phyloP scores from a whole-genome alignment of 805 yeast genomes.

The Pichia pseudocactophila region DNA sequence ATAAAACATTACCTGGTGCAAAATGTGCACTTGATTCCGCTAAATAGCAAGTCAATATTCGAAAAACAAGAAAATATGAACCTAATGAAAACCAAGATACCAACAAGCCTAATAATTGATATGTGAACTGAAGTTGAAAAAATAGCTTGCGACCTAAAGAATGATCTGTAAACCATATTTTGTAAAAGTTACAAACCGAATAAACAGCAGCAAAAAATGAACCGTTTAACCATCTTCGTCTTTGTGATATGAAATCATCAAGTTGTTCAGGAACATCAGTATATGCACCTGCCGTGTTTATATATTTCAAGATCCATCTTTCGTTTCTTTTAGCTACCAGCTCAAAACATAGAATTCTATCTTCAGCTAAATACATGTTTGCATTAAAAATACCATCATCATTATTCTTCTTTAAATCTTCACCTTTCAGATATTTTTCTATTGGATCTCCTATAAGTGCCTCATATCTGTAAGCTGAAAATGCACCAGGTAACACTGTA shows the following conservation, averaged over 20 bases:
- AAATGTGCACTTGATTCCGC: constrained; percentile 55
- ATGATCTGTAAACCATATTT: constrained; percentile 76
- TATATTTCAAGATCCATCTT: constrained; percentile 76
- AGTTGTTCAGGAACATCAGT: constrained; percentile 92
- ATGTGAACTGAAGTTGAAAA: constrained; percentile 69
- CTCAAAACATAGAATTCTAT: constrained; percentile 90
- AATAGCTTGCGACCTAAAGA: constrained; percentile 55
- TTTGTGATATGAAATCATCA: constrained; percentile 80
- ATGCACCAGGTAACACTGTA: constrained; percentile 93
- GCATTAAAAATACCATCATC: constrained; percentile 82
- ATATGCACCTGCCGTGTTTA: constrained; percentile 80
- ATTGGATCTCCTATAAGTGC: constrained; percentile 83
- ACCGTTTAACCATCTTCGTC: constrained; percentile 96
- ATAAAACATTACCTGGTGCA: constrained; percentile 65
- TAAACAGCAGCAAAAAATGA: constrained; percentile 92
- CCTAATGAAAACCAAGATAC: constrained; percentile 92
- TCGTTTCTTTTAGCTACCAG: constrained; percentile 74
- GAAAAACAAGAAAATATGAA: constrained; percentile 81
- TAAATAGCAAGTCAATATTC: constrained; percentile 74
- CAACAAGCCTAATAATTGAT: constrained; percentile 63
- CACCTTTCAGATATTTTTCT: constrained; percentile 88
- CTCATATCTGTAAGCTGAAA: constrained; percentile 82
- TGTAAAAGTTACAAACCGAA: constrained; percentile 67
- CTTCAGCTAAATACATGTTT: constrained; percentile 96
- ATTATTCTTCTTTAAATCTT: constrained; percentile 55